phyloP scores from a whole-genome alignment of 1,284 basidiomycete genomes.

The Malassezia slooffiae region DNA sequence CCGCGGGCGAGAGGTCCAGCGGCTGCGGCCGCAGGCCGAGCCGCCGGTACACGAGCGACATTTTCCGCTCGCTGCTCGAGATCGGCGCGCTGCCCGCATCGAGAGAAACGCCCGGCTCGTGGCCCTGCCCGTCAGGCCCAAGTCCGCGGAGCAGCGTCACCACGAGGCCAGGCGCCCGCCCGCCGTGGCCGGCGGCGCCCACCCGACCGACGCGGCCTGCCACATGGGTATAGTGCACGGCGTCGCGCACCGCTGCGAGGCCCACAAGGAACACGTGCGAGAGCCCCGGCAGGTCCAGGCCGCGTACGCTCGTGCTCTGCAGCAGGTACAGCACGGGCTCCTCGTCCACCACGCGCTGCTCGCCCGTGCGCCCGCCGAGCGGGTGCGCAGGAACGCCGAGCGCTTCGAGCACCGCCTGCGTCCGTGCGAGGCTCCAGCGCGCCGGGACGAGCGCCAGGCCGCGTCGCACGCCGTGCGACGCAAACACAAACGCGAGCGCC shows the following conservation, averaged over 20 bases:
- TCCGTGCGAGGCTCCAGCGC: constrained; percentile 30
- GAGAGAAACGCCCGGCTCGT: too few species aligned
- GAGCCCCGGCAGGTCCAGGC: constrained; percentile 37
- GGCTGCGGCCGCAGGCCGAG: constrained; percentile 22
- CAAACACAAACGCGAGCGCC: constrained; percentile 34
- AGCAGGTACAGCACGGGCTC: constrained; percentile 28
- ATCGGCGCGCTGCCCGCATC: constrained; percentile 2
- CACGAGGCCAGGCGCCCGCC: constrained; percentile 22
- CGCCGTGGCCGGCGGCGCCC: constrained; percentile 10
- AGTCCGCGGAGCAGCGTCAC: constrained; percentile 33
- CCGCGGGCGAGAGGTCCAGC: constrained; percentile 20
- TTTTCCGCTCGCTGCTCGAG: constrained; percentile 28
- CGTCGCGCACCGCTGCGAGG: constrained; percentile 28
- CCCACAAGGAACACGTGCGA: constrained; percentile 41
- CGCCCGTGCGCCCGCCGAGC: too few species aligned
- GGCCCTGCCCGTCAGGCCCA: constrained; percentile 15
- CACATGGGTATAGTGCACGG: constrained; percentile 38
- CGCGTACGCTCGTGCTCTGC: constrained; percentile 32
- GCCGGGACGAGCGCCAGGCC: constrained; percentile 37
- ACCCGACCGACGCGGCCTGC: constrained; percentile 40
- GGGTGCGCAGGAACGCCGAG: constrained; percentile 31
- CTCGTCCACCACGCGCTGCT: neutral
- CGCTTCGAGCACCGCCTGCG: constrained; percentile 21
- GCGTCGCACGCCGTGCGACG: constrained; percentile 23
- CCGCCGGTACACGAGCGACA: constrained; percentile 29